Base-by-base conservation (phyloP, 345 rosid genomes). In the Arabis alpina region DNA sequence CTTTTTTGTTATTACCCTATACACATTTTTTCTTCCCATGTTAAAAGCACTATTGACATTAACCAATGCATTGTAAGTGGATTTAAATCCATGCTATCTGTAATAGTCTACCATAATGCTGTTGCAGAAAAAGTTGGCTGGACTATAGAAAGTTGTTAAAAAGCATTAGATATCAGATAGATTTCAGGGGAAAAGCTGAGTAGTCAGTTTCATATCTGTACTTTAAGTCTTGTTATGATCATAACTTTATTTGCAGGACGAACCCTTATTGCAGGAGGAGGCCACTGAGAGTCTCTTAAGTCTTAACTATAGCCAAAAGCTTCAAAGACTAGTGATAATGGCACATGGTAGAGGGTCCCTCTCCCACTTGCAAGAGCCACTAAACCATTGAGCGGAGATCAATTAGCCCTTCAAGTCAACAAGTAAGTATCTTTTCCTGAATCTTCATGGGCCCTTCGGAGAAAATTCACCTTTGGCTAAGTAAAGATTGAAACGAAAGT, bases 171-270 rank as follows among this genome's bases (percentile, higher is more conserved):
- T 61, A 75, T 75, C 75, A 76, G 70, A 69, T 76, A 76, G 23
- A 62, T 75, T 13, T 50, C 60, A 55, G 64, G 70, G 65, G 65
- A 13, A 69, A 69, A 63, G 66, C 24, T 55, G 75, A 70, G 48
- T 25, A 10, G 66, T 64, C 59, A 19, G n/a, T 49, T 70, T 76
- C 61, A 70, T 27, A 55, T 44, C 49, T 76, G 66, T 63, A 69
- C 79, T 69, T 70, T 49, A 62, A 52, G 75, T 76, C 71, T 55
- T 76, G 71, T 63, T 68, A 76, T 70, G 61, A 69, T 76, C 65
- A 63, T 54, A 48, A 76, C 66, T 69, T 49, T 69, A 75, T 56
- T 6, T 62, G 61, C 75, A 69, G 65, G 79, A 56, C 47, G 11
- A 68, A 30, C 27, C 61, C 32, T 37, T 56, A 49, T 39, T 62